Percentiles rank a stretch among this genome's conserved stretches.
Conservation (phyloP, 2,329 filamentous ascomycete genomes). For the Penicillium aurantiogriseum region DNA sequence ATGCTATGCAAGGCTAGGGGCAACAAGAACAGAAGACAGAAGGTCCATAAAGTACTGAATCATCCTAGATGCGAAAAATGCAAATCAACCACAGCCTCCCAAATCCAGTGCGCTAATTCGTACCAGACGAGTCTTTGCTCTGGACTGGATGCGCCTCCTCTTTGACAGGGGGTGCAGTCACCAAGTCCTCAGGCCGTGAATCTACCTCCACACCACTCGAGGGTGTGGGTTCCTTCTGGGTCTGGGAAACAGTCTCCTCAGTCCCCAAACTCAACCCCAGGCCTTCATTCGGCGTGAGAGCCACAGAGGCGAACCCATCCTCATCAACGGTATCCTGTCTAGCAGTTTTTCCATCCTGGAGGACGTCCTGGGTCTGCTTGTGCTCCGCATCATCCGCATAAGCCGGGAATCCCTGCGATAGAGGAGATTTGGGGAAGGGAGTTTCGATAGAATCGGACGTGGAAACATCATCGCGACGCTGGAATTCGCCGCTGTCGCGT, state of each 20-base stretch:
- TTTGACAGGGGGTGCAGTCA: constrained; percentile 6
- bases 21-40: neutral
- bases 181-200: neutral
- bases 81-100: neutral
- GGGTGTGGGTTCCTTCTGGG: neutral
- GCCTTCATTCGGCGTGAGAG: constrained; percentile 17
- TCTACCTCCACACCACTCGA: neutral
- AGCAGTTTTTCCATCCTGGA: constrained; percentile 1
- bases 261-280: constrained; percentile 12
- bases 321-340: constrained; percentile 5
- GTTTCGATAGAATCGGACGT: constrained; percentile 19
- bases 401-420: constrained; percentile 32
- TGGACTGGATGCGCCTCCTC: constrained; percentile 4
- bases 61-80: neutral
- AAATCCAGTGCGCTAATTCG: neutral
- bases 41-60: neutral
- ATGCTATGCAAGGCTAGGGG: constrained; percentile 13
- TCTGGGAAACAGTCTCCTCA: neutral
- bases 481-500: constrained; percentile 35
- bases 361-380: neutral
- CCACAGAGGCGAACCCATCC: constrained; percentile 21
- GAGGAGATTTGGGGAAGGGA: constrained; percentile 32
- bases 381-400: constrained; percentile 14
- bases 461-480: constrained; percentile 23
- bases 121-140: constrained; percentile 6